Percentiles rank a stretch among this genome's conserved stretches.
phyloP scores from a whole-genome alignment of 768 basidiomycete genomes.

The Ramaria sp. region DNA sequence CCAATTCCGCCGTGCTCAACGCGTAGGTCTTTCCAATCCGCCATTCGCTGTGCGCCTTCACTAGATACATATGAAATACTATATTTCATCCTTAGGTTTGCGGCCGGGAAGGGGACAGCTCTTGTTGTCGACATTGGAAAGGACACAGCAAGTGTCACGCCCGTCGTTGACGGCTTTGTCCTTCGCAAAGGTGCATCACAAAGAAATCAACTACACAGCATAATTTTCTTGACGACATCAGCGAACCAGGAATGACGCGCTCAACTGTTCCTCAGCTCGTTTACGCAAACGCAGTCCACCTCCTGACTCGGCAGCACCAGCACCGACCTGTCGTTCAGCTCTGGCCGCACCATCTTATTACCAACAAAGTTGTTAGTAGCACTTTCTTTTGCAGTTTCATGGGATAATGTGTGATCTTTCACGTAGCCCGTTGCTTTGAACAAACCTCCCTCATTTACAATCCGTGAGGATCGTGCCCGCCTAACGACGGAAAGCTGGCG shows the following conservation, averaged over 20 bases:
- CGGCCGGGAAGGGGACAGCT: conserved; percentile 95
- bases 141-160: conserved; percentile 81
- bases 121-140: conserved; percentile 92
- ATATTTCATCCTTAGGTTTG: conserved; percentile 50
- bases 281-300: conserved; percentile 64
- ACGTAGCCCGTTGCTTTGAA: conserved; percentile 61
- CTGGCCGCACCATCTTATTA: conserved; percentile 79
- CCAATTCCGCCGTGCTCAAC: conserved; percentile 87
- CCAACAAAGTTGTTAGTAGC: conserved; percentile 51
- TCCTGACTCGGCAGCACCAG: conserved; percentile 38
- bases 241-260: conserved; percentile 54
- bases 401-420: neutral
- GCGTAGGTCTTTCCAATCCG: conserved; percentile 42
- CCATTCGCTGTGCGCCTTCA: neutral
- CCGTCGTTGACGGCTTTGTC: conserved; percentile 96
- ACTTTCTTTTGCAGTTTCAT: conserved; percentile 10
- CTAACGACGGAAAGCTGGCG: conserved; percentile 78
- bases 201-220: neutral
- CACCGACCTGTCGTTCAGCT: conserved; percentile 55
- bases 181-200: conserved; percentile 69
- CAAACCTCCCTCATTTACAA: conserved; percentile 48
- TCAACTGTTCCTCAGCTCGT: conserved; percentile 73
- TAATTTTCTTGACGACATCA: neutral
- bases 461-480: conserved; percentile 64
- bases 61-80: neutral